Evolutionary conservation across 805 yeast species (phyloP), one percentile per base, ranked within the genome.

Genomic region (Starmerella scarabaei): DNA sequence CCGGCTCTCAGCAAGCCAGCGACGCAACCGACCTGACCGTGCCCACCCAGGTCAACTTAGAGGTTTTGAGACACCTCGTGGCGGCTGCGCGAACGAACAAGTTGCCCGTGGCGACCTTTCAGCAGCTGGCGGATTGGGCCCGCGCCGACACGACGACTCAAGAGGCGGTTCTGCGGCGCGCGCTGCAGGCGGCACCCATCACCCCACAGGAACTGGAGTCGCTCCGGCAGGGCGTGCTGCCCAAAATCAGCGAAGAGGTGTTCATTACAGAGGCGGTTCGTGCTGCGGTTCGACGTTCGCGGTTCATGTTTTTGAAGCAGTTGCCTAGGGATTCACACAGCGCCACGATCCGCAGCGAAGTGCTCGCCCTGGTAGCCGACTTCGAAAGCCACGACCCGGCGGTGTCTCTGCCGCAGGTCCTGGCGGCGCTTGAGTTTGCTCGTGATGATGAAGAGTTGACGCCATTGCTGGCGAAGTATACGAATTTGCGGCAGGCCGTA

Each of bases 61-160:
- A 28, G 17, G 37, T 41, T 11, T 14, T 42, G 15, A 35, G n/a
- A 3, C 9, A 30, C 14, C 33, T 46, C 11, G 35, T 37, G 11
- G 39, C 35, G 19, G 40, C 35, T 5, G 45, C 45, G 8, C 19
- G 15, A 12, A 23, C 32, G 21, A 26, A 21, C 7, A 30, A 33
- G 29, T 31, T 46, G 23, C 31, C 31, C 9, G 41, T 30, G 1
- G n/a, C 9, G 8, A 35, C 32, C 4, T 48, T 49, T 37, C 24
- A 27, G 30, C 42, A 42, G 24, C 35, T 49, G 9, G 49, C 43
- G n/a, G 45, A 40, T 9, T 49, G 53, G 53, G n/a, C 52, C 14
- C 28, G 38, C 6, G 46, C 39, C 4, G 14, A n/a, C 16, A 23
- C 29, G 1, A 31, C 21, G 4, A 31, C 32, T 5, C 53, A 49